Conservation (phyloP, 2,329 filamentous ascomycete species). For the Microcera coccophila region DNA sequence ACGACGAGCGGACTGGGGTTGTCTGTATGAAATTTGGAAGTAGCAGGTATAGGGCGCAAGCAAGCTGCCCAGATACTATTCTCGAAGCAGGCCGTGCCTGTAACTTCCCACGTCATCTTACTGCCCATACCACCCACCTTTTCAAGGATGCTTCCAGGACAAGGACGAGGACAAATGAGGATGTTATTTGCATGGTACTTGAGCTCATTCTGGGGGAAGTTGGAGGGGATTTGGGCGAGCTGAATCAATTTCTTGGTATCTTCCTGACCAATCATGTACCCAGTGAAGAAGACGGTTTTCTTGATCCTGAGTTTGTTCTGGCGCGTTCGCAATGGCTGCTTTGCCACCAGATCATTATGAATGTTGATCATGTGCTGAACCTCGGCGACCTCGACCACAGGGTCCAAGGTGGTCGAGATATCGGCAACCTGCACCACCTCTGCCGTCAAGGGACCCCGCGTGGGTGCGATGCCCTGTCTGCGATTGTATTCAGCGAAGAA, state of each 20-base stretch:
- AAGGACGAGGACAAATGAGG: conserved; percentile 77
- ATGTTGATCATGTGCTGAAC: conserved; percentile 85
- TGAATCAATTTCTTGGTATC: conserved; percentile 70
- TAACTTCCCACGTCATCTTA: conserved; percentile 80
- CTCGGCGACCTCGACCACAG: conserved; percentile 73
- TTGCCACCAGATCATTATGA: conserved; percentile 62
- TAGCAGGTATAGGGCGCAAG: conserved; percentile 66
- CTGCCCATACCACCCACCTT: conserved; percentile 85
- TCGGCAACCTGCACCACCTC: conserved; percentile 88
- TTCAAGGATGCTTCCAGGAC: conserved; percentile 66
- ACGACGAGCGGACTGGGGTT: conserved; percentile 76
- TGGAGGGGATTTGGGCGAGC: conserved; percentile 61
- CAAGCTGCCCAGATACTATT: conserved; percentile 84
- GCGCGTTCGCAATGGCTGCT: conserved; percentile 33
- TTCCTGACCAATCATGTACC: conserved; percentile 72
- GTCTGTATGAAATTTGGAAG: conserved; percentile 70
- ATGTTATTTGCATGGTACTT: conserved; percentile 86
- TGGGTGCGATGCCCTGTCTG: conserved; percentile 44
- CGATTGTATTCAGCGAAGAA: conserved; percentile 79
- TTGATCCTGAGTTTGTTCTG: conserved; percentile 64
- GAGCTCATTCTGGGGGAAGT: conserved; percentile 64
- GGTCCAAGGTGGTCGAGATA: conserved; percentile 67
- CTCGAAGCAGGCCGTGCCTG: conserved; percentile 68
- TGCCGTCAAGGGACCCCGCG: conserved; percentile 62
- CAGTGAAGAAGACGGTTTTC: conserved; percentile 86